phyloP scores from a whole-genome alignment of 1,139 yeast genomes.

The Geotrichum europaeum region DNA sequence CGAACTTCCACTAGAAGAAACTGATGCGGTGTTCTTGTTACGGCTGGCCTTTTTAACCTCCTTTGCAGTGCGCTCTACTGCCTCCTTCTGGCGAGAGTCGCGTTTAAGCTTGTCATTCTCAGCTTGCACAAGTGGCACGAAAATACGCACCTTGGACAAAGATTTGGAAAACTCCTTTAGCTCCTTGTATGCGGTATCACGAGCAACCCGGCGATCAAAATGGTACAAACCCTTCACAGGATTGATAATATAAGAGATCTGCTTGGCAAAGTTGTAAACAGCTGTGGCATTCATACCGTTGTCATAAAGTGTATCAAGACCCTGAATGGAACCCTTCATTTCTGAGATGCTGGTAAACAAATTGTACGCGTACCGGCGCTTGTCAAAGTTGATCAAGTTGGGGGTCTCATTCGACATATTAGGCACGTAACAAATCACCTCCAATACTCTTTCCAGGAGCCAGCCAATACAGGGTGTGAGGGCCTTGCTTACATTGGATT shows the following conservation, averaged over 20 bases:
- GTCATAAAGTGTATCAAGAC: constrained; percentile 12
- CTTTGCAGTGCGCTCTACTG: constrained; percentile 38
- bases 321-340: constrained; percentile 28
- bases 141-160: constrained; percentile 37
- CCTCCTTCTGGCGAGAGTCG: constrained; percentile 45
- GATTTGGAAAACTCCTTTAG: constrained; percentile 35
- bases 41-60: constrained; percentile 30
- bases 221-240: constrained; percentile 29
- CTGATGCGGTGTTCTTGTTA: background rate
- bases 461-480: constrained; percentile 85
- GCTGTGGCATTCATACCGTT: constrained; percentile 23
- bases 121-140: constrained; percentile 40
- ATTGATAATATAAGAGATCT: constrained; percentile 29
- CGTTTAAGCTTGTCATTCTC: constrained; percentile 49
- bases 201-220: constrained; percentile 33
- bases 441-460: constrained; percentile 55
- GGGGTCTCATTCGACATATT: constrained; percentile 57
- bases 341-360: constrained; percentile 46
- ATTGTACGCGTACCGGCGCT: constrained; percentile 57
- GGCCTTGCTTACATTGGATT: constrained; percentile 24
- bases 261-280: constrained; percentile 17
- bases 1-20: background rate
- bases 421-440: constrained; percentile 62
- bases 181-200: constrained; percentile 43
- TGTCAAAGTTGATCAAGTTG: constrained; percentile 58